phyloP scores from a whole-genome alignment of 2,329 filamentous ascomycete species.

The Fonsecaea pedrosoi region DNA sequence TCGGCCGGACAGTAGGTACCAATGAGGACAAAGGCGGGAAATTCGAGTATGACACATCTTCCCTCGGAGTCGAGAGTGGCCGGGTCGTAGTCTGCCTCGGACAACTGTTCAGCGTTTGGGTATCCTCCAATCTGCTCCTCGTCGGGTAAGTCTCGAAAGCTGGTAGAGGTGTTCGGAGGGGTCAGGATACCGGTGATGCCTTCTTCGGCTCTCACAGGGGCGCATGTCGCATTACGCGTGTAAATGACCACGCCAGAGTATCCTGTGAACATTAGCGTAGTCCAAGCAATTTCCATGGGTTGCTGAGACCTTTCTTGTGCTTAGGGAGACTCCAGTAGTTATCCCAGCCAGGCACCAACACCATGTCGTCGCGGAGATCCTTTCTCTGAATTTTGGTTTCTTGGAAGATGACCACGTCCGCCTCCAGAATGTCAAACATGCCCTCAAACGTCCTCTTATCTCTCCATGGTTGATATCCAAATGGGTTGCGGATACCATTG shows the following conservation, averaged over 20 bases:
- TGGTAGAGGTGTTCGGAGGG: slow-evolving; percentile 71
- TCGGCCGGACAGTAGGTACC: slow-evolving; percentile 92
- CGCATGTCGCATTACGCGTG: slow-evolving; percentile 83
- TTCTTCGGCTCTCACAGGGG: slow-evolving; percentile 89
- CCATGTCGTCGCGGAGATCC: slow-evolving; percentile 93
- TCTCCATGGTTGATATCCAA: slow-evolving; percentile 83
- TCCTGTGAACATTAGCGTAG: slow-evolving; percentile 59
- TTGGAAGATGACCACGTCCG: slow-evolving; percentile 94
- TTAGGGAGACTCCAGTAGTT: slow-evolving; percentile 93
- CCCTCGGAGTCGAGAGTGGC: slow-evolving; percentile 84
- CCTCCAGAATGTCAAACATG: slow-evolving; percentile 93
- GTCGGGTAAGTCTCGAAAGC: slow-evolving; percentile 75
- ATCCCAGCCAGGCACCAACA: slow-evolving; percentile 92
- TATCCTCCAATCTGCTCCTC: slow-evolving; percentile 88
- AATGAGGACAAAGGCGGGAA: slow-evolving; percentile 90
- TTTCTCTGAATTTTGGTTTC: slow-evolving; percentile 96
- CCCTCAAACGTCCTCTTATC: slow-evolving; percentile 73
- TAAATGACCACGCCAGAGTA: slow-evolving; percentile 97
- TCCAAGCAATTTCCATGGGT: background rate
- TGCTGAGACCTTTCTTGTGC: slow-evolving; percentile 80
- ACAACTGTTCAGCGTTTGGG: slow-evolving; percentile 72
- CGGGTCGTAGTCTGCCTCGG: slow-evolving; percentile 68
- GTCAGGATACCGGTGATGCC: slow-evolving; percentile 84
- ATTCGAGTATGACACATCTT: slow-evolving; percentile 87
- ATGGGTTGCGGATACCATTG: slow-evolving; percentile 84